Conservation (phyloP, 2,329 filamentous ascomycete species). For the Juglanconis sp. region DNA sequence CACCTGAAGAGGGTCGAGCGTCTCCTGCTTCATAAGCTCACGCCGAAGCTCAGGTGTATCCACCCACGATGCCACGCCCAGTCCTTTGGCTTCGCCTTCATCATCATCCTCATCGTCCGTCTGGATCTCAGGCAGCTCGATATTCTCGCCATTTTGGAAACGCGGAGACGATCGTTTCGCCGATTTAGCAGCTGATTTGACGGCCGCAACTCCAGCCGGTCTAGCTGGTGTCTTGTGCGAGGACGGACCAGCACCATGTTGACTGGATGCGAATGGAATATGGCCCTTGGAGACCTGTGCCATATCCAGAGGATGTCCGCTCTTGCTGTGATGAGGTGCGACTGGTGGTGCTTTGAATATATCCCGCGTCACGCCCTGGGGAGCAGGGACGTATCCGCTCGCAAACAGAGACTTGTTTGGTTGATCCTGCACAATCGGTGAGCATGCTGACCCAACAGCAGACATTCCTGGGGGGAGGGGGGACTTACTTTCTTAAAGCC, state of each 20-base stretch:
- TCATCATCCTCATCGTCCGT: constrained; percentile 87
- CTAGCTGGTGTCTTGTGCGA: constrained; percentile 70
- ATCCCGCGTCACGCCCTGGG: constrained; percentile 50
- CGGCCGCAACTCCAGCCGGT: constrained; percentile 39
- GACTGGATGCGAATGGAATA: constrained; percentile 80
- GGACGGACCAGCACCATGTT: constrained; percentile 46
- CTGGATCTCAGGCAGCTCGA: constrained; percentile 90
- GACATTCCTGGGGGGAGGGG: neutral
- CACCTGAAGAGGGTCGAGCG: constrained; percentile 76
- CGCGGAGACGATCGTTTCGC: constrained; percentile 70
- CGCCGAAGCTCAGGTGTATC: constrained; percentile 78
- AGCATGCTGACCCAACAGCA: constrained; percentile 25
- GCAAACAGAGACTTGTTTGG: constrained; percentile 58
- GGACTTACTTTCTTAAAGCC: constrained; percentile 62
- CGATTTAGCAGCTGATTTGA: constrained; percentile 60
- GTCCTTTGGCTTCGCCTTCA: constrained; percentile 50
- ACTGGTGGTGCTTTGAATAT: constrained; percentile 62
- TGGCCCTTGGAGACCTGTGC: constrained; percentile 83
- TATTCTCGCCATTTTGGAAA: constrained; percentile 84
- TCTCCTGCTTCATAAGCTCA: constrained; percentile 77
- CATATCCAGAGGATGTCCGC: constrained; percentile 73
- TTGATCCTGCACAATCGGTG: constrained; percentile 49
- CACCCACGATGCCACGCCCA: constrained; percentile 73
- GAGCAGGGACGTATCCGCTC: constrained; percentile 58
- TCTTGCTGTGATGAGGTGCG: constrained; percentile 65